A percentile compares a stretch with the other conserved stretches of the same genome.
Conservation (phyloP, 2,329 filamentous ascomycete species). For the Cercospora sojina region DNA sequence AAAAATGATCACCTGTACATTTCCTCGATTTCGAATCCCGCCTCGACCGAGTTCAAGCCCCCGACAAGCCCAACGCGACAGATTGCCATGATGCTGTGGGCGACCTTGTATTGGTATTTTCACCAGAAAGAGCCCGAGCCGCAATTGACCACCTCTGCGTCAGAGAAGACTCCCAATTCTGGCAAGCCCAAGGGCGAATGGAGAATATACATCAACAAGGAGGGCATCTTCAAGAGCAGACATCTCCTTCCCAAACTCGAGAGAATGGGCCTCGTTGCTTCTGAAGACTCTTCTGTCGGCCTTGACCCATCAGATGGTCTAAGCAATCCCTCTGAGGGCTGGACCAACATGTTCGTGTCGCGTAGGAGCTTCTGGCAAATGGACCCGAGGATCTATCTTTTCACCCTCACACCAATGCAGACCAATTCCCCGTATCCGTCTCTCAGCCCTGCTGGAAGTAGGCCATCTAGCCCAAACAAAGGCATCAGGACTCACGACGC, state of each 20-base stretch:
- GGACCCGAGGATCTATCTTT: slow-evolving; percentile 81
- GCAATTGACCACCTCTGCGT: slow-evolving; percentile 62
- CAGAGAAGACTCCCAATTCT: slow-evolving; percentile 60
- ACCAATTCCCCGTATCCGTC: slow-evolving; percentile 48
- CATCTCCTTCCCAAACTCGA: slow-evolving; percentile 88
- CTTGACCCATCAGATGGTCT: slow-evolving; percentile 54
- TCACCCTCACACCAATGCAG: slow-evolving; percentile 67
- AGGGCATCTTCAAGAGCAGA: slow-evolving; percentile 82
- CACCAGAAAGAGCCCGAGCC: slow-evolving; percentile 74
- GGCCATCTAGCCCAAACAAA: slow-evolving; percentile 51
- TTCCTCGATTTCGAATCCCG: slow-evolving; percentile 84
- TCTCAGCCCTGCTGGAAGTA: slow-evolving; percentile 52
- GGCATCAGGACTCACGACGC: slow-evolving; percentile 20
- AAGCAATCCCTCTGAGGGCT: slow-evolving; percentile 60
- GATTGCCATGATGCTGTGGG: slow-evolving; percentile 96
- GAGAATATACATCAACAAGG: slow-evolving; percentile 77
- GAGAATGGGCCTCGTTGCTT: slow-evolving; percentile 82
- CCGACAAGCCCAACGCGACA: slow-evolving; percentile 79
- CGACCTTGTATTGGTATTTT: slow-evolving; percentile 95
- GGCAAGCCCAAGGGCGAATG: slow-evolving; percentile 82
- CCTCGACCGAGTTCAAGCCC: slow-evolving; percentile 74
- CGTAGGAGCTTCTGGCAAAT: slow-evolving; percentile 88
- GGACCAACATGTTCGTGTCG: slow-evolving; percentile 79
- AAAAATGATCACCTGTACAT: slow-evolving; percentile 83
- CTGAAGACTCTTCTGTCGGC: slow-evolving; percentile 73